Evolutionary conservation across 768 basidiomycete genomes (phyloP).

Genomic region (Hysterangium stoloniferum): DNA sequence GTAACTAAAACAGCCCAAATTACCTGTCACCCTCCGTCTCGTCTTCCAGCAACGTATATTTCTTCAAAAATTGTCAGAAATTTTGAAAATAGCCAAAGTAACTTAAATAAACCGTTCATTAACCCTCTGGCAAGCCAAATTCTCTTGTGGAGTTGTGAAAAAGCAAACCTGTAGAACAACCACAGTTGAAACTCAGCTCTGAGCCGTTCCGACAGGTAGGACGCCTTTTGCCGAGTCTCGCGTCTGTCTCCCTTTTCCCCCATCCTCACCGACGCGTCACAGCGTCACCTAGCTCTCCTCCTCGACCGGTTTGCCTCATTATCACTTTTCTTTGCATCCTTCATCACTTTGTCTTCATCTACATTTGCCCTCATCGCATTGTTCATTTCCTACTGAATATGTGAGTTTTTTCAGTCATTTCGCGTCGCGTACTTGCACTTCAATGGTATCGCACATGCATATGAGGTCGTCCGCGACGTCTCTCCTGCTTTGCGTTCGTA

Average conservation of each 20-base stretch:
- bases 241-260: not conserved
- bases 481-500: too few relatives aligned
- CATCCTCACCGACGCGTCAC: not conserved
- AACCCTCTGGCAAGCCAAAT: too few relatives aligned
- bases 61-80: too few relatives aligned
- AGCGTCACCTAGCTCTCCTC: not conserved
- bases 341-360: not conserved
- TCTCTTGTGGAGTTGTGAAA: too few relatives aligned
- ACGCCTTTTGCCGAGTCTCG: too few relatives aligned
- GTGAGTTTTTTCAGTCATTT: not conserved
- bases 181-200: conserved; percentile 1
- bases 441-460: not conserved
- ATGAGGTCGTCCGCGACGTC: too few relatives aligned
- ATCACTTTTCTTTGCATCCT: not conserved
- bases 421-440: conserved; percentile 4
- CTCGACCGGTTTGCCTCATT: not conserved
- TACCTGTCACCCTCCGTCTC: too few relatives aligned
- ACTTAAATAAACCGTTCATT: too few relatives aligned
- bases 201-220: not conserved
- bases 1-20: too few relatives aligned
- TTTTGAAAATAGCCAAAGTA: too few relatives aligned
- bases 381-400: not conserved
- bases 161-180: too few relatives aligned
- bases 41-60: too few relatives aligned
- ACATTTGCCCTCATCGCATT: conserved; percentile 1